These are phyloP conservation scores for Ichthyophthirius multifiliis DNA, from an alignment of 169 alveolate species.

Conservation along the genomic window DNA sequence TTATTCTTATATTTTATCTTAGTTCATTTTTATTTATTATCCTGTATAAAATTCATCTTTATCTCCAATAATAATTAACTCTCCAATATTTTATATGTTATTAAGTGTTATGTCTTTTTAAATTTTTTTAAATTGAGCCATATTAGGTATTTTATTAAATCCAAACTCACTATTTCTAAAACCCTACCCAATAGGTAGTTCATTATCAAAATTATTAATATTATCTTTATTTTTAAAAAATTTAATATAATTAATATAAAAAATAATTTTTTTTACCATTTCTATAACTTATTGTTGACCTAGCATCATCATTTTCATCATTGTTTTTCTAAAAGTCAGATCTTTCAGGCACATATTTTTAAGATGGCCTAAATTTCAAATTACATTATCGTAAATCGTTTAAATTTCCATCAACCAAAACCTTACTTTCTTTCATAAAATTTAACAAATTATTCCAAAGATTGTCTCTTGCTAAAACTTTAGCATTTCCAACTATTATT, in stretches of 20 bases:
- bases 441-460: slow-evolving; percentile 87
- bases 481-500: slow-evolving; percentile 89
- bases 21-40: no score
- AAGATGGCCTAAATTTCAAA: slow-evolving; percentile 62
- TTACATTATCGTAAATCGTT: slow-evolving; percentile 69
- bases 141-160: slow-evolving; percentile 25
- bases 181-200: slow-evolving; percentile 22
- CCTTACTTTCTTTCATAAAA: slow-evolving; percentile 86
- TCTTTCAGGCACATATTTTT: slow-evolving; percentile 74
- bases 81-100: not conserved
- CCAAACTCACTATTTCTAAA: slow-evolving; percentile 41
- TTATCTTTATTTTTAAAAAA: slow-evolving; percentile 4
- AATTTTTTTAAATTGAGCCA: slow-evolving; percentile 1
- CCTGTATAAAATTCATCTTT: not conserved
- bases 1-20: no score
- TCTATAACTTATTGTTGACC: slow-evolving; percentile 13
- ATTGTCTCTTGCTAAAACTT: slow-evolving; percentile 74
- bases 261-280: not conserved
- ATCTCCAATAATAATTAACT: not conserved
- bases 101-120: not conserved
- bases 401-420: slow-evolving; percentile 92
- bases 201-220: slow-evolving; percentile 29
- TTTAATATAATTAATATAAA: not conserved
- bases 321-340: slow-evolving; percentile 9
- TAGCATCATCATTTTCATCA: slow-evolving; percentile 22